Evolutionary conservation across 805 yeast species (phyloP).

Genomic region (Yarrowia hollandica): DNA sequence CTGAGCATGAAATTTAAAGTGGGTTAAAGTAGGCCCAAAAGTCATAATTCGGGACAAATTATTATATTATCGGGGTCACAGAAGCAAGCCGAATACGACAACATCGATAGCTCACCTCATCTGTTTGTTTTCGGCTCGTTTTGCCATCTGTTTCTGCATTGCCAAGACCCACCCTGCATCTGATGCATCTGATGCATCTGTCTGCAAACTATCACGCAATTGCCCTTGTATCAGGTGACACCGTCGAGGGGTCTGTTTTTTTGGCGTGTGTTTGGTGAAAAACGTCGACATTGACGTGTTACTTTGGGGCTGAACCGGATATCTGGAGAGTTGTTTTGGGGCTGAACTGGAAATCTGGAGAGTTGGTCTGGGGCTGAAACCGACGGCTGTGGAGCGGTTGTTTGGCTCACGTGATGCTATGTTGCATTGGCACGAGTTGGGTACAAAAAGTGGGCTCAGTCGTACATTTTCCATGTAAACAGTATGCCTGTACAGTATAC

Average conservation of each 20-base stretch:
- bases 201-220: constrained; percentile 12
- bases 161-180: constrained; percentile 9
- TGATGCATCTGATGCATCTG: neutral
- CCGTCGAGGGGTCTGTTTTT: neutral
- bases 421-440: too few relatives aligned
- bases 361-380: too few relatives aligned
- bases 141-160: neutral
- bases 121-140: too few relatives aligned
- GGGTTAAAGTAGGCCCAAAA: neutral
- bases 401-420: too few relatives aligned
- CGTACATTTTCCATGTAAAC: too few relatives aligned
- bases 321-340: too few relatives aligned
- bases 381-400: too few relatives aligned
- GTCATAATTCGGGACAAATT: neutral
- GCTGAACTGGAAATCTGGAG: too few relatives aligned
- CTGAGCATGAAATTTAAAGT: neutral
- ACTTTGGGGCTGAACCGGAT: neutral
- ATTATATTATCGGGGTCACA: neutral
- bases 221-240: neutral
- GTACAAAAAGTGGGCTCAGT: too few relatives aligned
- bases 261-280: neutral
- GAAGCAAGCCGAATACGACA: neutral
- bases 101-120: neutral
- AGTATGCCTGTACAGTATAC: too few relatives aligned
- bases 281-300: too few relatives aligned